These are phyloP conservation scores for Suhomyces bribrorum DNA, from an alignment of 1,139 yeast genomes.

Conservation along the genomic window DNA sequence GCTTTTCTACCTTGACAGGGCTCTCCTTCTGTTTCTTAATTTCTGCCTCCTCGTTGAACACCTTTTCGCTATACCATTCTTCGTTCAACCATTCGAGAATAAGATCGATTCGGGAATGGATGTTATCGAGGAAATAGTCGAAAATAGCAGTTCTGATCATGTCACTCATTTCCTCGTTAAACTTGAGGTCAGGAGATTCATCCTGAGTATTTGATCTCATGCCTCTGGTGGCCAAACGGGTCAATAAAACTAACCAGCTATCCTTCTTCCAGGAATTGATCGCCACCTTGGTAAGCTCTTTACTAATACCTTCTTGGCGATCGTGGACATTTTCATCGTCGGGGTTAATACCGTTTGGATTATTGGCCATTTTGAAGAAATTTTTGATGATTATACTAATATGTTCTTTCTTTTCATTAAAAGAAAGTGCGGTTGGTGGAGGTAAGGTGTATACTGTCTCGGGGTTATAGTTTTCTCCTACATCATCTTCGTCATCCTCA, in stretches of 20 bases:
- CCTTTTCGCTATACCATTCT: conserved; percentile 84
- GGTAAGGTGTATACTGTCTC: conserved; percentile 58
- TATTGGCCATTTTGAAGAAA: conserved; percentile 49
- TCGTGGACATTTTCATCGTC: conserved; percentile 24
- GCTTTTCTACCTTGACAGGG: conserved; percentile 18
- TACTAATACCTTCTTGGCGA: conserved; percentile 21
- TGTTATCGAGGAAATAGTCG: conserved; percentile 71
- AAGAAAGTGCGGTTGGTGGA: conserved; percentile 51
- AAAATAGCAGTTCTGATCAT: conserved; percentile 70
- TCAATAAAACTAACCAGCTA: conserved; percentile 76
- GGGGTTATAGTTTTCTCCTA: conserved; percentile 36
- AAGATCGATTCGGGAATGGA: conserved; percentile 69
- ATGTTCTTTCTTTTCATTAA: conserved; percentile 55
- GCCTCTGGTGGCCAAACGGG: conserved; percentile 82
- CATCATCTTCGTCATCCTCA: conserved; percentile 41
- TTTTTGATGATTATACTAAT: conserved; percentile 53
- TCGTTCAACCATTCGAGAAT: conserved; percentile 95
- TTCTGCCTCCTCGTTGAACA: conserved; percentile 35
- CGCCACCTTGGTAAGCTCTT: conserved; percentile 54
- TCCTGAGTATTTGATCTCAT: conserved; percentile 37
- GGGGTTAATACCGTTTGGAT: conserved; percentile 15
- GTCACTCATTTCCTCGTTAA: conserved; percentile 49
- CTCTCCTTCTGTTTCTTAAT: conserved; percentile 18
- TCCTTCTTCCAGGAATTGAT: conserved; percentile 65
- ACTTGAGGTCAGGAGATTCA: conserved; percentile 18